Base-by-base conservation (phyloP, 208 protist species). In the Angomonas ambiguus region DNA sequence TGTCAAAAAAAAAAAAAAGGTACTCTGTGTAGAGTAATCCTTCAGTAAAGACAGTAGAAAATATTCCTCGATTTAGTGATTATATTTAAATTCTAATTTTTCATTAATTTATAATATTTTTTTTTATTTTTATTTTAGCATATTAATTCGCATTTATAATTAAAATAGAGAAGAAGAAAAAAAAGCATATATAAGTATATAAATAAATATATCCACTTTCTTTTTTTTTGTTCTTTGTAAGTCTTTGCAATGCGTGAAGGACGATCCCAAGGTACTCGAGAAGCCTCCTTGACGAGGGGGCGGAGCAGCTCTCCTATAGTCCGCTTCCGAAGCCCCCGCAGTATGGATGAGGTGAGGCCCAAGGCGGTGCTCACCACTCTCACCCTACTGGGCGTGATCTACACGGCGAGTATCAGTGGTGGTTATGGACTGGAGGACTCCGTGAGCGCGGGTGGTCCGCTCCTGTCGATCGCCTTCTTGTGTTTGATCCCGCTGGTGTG, bases 311-410 rank as follows among this genome's bases (percentile, higher is more conserved):
- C 82, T 18, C 82, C 80, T 11, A 86, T 74, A 22, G 88, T 94
- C 16, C 88, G 84, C 51, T 94, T 94, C 59, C 67, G 72, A n/a
- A 83, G 80, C 56, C 88, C 88, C 0, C 64, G 69, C 2, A 49
- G 38, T 28, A 69, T 63, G 24, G 65, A 74, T 8, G 76, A 76
- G 24, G 33, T 49, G 16, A 42, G 76, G 18, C 88, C 88, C 6
- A 93, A 93, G 70, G 80, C 85, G 8, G 77, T 90, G 3, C 76
- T 95, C 5, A 89, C 82, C 11, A 92, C 86, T 10, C 77, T 92
- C 28, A 92, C 86, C 27, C 79, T 95, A 4, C 79, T 95, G n/a
- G 90, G 87, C n/a, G 90, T 95, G 58, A 90, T 93, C 55, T 95
- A 93, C 75, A 91, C 85, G 0, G 87, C 82, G 4, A 91, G 83